Evolutionary conservation across 1,284 basidiomycete species (phyloP), one percentile per base, ranked within the genome.

Genomic region (Rhodotorula sp.): DNA sequence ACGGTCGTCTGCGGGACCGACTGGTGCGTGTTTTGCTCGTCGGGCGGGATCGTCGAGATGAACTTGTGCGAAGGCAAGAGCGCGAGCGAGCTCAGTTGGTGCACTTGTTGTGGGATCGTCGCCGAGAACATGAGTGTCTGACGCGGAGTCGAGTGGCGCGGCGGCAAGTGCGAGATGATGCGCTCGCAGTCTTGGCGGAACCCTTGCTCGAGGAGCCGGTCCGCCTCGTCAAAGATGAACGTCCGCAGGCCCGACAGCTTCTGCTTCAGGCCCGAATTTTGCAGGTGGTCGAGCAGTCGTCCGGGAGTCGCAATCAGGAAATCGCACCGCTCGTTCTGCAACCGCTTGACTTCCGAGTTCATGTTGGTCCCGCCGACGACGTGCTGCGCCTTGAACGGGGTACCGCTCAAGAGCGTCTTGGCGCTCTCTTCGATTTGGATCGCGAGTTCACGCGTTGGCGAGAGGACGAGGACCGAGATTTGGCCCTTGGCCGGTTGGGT

Each of bases 121-220:
- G 96, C 96, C 2, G 95, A 99, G 83, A 99, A 99, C 18, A 97
- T 86, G 91, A 96, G 96, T 6, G 93, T 91, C 81, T 97, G 95
- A 55, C 96, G 89, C 29, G 76, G 80, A 80, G 80, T 76, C 42
- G 22, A 72, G 83, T 71, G 75, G 91, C 93, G 92, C 77, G 89
- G 89, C 1, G 94, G 94, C 44, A 97, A 82, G 67, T 96, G 87
- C 69, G 86, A 84, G 76, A 99, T 93, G 69, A 99, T 99, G 82
- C 90, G 91, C 82, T 94, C 94, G 93, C 99, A 98, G 82, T 99
- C 91, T 80, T 98, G 95, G 80, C 99, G 95, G 84, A 99, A 99
- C 70, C 96, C 96, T 75, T 98, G 90, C 81, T 99, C 96, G 81
- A 99, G 85, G 83, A 99, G 99, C 68, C 96, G 89, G 81, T 99